A percentile compares a stretch with the other conserved stretches of the same genome.
phyloP scores from a whole-genome alignment of 2,329 filamentous ascomycete genomes.

The Ascochyta clinopodiicola region DNA sequence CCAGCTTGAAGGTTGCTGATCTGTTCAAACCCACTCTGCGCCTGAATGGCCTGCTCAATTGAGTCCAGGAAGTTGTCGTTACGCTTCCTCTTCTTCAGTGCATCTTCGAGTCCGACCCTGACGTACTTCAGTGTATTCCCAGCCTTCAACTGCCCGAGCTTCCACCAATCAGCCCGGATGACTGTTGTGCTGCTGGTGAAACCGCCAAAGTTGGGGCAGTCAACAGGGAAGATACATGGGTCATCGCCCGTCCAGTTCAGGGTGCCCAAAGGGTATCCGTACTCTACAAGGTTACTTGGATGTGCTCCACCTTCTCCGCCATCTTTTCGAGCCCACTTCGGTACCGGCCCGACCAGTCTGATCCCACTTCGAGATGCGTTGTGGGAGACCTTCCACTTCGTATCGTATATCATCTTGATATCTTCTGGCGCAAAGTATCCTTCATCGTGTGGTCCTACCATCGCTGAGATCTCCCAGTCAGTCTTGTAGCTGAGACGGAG shows the following conservation, averaged over 20 bases:
- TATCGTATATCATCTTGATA: slow-evolving; percentile 64
- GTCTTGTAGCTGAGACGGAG: slow-evolving; percentile 58
- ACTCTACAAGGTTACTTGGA: slow-evolving; percentile 60
- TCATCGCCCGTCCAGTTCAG: slow-evolving; percentile 69
- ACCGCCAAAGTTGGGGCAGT: slow-evolving; percentile 67
- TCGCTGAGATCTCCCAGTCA: slow-evolving; percentile 61
- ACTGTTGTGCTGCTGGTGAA: slow-evolving; percentile 65
- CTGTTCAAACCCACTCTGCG: slow-evolving; percentile 19
- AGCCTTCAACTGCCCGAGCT: slow-evolving; percentile 66
- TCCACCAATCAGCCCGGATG: slow-evolving; percentile 65
- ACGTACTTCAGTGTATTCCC: slow-evolving; percentile 62
- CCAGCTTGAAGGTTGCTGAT: slow-evolving; percentile 35
- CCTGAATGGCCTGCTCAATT: slow-evolving; percentile 51
- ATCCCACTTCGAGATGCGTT: slow-evolving; percentile 68
- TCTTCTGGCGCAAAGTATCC: slow-evolving; percentile 60
- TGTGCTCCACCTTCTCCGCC: slow-evolving; percentile 70
- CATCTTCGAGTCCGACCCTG: slow-evolving; percentile 60
- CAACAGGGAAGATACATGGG: slow-evolving; percentile 65
- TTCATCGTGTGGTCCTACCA: slow-evolving; percentile 64
- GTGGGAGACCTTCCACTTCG: slow-evolving; percentile 66
- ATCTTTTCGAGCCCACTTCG: slow-evolving; percentile 64
- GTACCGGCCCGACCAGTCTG: slow-evolving; percentile 64
- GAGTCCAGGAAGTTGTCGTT: slow-evolving; percentile 55
- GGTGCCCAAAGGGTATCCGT: slow-evolving; percentile 65
- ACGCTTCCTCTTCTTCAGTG: slow-evolving; percentile 53